Conservation (phyloP, 805 yeast genomes). For the Yamadazyma endophytica region DNA sequence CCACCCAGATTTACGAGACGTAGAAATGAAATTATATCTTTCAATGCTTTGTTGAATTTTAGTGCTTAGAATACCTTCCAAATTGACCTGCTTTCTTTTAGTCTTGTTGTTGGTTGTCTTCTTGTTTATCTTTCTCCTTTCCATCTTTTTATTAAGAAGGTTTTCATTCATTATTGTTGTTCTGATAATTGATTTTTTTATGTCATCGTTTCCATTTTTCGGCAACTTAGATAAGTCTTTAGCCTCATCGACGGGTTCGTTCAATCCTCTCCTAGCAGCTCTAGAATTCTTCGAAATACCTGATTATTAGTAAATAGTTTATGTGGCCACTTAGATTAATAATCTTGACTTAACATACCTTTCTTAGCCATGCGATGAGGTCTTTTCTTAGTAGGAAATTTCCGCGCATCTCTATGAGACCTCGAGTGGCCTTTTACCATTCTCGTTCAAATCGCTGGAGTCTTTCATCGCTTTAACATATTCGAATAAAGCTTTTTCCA, state of each 20-base stretch:
- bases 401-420: background rate
- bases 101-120: slow-evolving; percentile 28
- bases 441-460: slow-evolving; percentile 20
- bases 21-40: slow-evolving; percentile 59
- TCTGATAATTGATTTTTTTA: slow-evolving; percentile 62
- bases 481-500: slow-evolving; percentile 31
- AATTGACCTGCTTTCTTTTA: slow-evolving; percentile 40
- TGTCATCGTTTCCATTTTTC: slow-evolving; percentile 55
- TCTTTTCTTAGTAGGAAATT: slow-evolving; percentile 1
- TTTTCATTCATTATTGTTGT: slow-evolving; percentile 64
- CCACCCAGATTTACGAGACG: slow-evolving; percentile 69
- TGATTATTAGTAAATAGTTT: slow-evolving; percentile 3
- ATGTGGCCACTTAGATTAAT: background rate
- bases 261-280: slow-evolving; percentile 68
- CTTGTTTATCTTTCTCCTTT: slow-evolving; percentile 30
- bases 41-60: slow-evolving; percentile 63
- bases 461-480: slow-evolving; percentile 26
- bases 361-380: slow-evolving; percentile 34
- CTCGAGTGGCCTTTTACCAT: slow-evolving; percentile 29
- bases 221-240: slow-evolving; percentile 51
- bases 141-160: slow-evolving; percentile 53
- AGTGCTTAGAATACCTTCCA: slow-evolving; percentile 53
- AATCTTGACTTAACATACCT: slow-evolving; percentile 21
- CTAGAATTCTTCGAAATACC: slow-evolving; percentile 64
- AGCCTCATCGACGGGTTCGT: slow-evolving; percentile 39